Base-by-base conservation (phyloP, 108 stramenopile genomes). In the Cylindrotheca closterium region DNA sequence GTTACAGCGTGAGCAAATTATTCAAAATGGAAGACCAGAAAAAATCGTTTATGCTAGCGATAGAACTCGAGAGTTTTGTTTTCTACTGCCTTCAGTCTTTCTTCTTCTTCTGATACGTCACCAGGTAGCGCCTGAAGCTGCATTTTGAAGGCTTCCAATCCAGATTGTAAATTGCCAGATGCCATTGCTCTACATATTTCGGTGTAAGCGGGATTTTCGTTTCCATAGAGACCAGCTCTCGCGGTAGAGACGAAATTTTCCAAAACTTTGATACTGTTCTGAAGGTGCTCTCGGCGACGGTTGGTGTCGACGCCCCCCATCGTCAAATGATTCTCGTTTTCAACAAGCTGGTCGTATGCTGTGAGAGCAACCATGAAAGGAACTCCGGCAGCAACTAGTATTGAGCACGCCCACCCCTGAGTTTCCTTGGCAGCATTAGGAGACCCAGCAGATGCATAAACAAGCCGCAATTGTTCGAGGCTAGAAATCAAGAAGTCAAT, bases 391-490 rank as follows among this genome's bases (percentile, higher is more conserved):
- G 71, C 71, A n/a, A 86, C 31, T 22, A 93, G 62, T 29, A 82
- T 69, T 28, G 76, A 58, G 31, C 80, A 72, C 28, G 87, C 74
- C 92, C 93, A 94, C 26, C 63, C 75, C 22, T 61, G 58, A 53
- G 67, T 63, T 18, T 56, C 22, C 22, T 47, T 58, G 15, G 52
- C 58, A 29, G 53, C 63, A 24, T 52, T 31, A 24, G 64, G 60
- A 19, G 48, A 56, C 37, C 23, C 47, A 26, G 69, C 52, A 23
- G 48, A 49, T 42, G 42, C 51, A 31, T 77, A 74, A 29, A 50
- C 66, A 32, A 68, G 79, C 12, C 83, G 77, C 30, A 87, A 69
- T 28, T 82, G 80, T 86, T 94, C 93, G 58, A 94, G 73, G 12
- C 63, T 65, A 10, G 46, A 42, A 51, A 69, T 65, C 22, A 94